Percentiles rank a stretch among this genome's conserved stretches.
phyloP scores from a whole-genome alignment of 257 asterid species.

The Plantago ovata region DNA sequence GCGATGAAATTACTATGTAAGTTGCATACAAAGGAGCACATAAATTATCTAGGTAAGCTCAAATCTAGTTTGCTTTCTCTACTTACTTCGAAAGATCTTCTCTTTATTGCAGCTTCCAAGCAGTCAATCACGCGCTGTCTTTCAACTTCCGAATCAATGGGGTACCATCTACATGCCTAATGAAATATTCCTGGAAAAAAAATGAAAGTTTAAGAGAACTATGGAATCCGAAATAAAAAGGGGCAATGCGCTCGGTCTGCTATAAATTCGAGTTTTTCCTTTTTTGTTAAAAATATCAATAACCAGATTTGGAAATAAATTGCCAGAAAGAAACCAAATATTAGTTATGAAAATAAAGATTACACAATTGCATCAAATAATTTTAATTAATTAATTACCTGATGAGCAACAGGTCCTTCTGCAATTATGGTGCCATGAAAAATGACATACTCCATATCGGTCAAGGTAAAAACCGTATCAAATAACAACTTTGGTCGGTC shows the following conservation, averaged over 20 bases:
- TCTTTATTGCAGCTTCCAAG: slow-evolving; percentile 70
- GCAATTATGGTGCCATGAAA: slow-evolving; percentile 57
- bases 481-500: slow-evolving; percentile 69
- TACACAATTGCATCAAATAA: neutral
- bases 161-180: slow-evolving; percentile 58
- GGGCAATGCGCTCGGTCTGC: too few relatives aligned
- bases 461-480: slow-evolving; percentile 61
- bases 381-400: too few relatives aligned
- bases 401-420: slow-evolving; percentile 54
- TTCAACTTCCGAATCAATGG: slow-evolving; percentile 59
- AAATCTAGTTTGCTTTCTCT: neutral
- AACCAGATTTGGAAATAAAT: too few relatives aligned
- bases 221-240: neutral
- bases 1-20: slow-evolving; percentile 3
- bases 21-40: neutral
- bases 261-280: too few relatives aligned
- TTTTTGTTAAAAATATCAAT: too few relatives aligned
- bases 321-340: too few relatives aligned
- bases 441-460: slow-evolving; percentile 66
- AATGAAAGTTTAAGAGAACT: neutral
- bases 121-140: slow-evolving; percentile 58
- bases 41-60: slow-evolving; percentile 4
- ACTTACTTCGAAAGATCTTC: slow-evolving; percentile 56
- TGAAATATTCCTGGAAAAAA: slow-evolving; percentile 53
- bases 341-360: neutral